These are phyloP conservation scores for Monosporascus sp. DNA, from an alignment of 2,329 filamentous ascomycete species.

Conservation along the genomic window DNA sequence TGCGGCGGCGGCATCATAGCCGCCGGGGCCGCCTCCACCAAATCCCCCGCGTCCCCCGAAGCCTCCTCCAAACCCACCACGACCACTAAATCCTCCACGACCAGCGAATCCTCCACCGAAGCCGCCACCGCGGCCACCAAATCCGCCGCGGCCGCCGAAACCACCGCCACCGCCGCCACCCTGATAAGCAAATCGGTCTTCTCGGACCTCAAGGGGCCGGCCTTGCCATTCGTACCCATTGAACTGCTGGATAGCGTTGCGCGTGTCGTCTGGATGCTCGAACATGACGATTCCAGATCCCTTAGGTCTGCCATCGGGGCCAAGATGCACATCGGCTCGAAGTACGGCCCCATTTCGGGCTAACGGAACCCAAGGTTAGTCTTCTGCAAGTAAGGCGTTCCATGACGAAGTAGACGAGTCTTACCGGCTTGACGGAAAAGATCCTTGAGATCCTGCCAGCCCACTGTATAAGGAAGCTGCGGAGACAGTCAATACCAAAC, in stretches of 20 bases:
- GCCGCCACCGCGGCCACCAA: constrained; percentile 37
- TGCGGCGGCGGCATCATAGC: constrained; percentile 37
- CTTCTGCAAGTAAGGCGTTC: neutral
- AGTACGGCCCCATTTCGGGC: constrained; percentile 72
- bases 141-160: constrained; percentile 39
- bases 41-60: constrained; percentile 36
- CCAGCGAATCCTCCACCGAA: constrained; percentile 43
- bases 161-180: constrained; percentile 56
- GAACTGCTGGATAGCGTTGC: constrained; percentile 94
- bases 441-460: constrained; percentile 99
- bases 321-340: constrained; percentile 90
- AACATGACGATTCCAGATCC: constrained; percentile 97
- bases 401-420: constrained; percentile 29
- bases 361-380: constrained; percentile 21
- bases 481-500: constrained; percentile 23
- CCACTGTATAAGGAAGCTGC: constrained; percentile 92
- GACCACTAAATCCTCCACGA: constrained; percentile 16
- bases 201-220: constrained; percentile 84
- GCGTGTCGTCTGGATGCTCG: constrained; percentile 88
- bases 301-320: constrained; percentile 88
- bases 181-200: constrained; percentile 81
- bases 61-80: constrained; percentile 35
- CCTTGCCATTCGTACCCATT: constrained; percentile 99
- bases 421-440: constrained; percentile 96
- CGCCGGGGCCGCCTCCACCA: constrained; percentile 35